A percentile compares a stretch with the other conserved stretches of the same genome.
Evolutionary conservation across 192 early-diverging fungal species (phyloP).

Genomic region (Coemansia sp.): DNA sequence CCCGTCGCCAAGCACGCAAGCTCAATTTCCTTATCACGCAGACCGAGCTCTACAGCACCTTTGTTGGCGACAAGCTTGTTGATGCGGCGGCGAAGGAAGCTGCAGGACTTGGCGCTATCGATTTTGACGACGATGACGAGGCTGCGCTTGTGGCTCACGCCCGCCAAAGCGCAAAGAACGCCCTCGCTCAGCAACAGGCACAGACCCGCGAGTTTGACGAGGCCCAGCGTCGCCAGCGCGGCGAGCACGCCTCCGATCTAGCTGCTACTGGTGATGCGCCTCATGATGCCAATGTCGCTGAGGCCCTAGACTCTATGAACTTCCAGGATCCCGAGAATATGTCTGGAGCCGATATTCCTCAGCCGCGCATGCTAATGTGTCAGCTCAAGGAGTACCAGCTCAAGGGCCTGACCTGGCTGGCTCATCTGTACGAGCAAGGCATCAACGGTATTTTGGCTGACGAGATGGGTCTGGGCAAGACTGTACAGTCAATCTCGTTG

Average conservation of each 20-base stretch:
- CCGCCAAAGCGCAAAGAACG: conserved; percentile 71
- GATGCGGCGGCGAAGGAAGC: conserved; percentile 19
- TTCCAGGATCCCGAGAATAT: conserved; percentile 82
- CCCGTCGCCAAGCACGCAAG: conserved; percentile 80
- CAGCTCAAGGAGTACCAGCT: conserved; percentile 81
- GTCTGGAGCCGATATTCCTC: conserved; percentile 70
- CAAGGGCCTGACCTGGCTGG: conserved; percentile 85
- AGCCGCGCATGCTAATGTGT: conserved; percentile 87
- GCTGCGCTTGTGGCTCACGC: conserved; percentile 69
- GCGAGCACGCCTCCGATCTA: conserved; percentile 23
- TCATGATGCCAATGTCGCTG: conserved; percentile 46
- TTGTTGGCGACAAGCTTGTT: conserved; percentile 80
- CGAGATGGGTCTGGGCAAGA: conserved; percentile 86
- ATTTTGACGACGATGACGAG: conserved; percentile 83
- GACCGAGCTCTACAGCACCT: conserved; percentile 91
- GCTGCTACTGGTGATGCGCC: conserved; percentile 11
- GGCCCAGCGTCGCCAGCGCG: conserved; percentile 39
- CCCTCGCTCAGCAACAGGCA: conserved; percentile 68
- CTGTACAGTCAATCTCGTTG: conserved; percentile 87
- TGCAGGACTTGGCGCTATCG: conserved; percentile 59
- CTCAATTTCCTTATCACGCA: conserved; percentile 92
- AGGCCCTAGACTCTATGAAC: conserved; percentile 77
- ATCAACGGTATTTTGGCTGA: conserved; percentile 92
- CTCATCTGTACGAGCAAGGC: conserved; percentile 83
- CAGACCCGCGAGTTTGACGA: conserved; percentile 73